Base-by-base conservation (phyloP, 352 stramenopile species). In the Phytophthora agathidicida region DNA sequence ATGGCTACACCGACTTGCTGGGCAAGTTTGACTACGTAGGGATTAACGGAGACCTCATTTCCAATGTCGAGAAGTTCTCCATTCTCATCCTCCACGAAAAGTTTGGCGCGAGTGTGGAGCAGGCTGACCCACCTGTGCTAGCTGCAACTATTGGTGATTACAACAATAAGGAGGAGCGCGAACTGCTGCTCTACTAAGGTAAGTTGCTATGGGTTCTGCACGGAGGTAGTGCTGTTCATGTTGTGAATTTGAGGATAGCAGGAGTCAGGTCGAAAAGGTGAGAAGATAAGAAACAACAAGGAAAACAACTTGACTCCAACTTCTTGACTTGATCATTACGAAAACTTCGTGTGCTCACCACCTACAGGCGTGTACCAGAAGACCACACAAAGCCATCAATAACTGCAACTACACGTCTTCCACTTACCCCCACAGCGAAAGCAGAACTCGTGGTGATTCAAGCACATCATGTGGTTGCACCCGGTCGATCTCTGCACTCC, bases 41-140 rank as follows among this genome's bases (percentile, higher is more conserved):
- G 1, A 77, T 83, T 44, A 89, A 89, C 28, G 79, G 71, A 43
- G 65, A 83, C 84, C 77, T 83, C 80, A 98, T 75, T 97, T 98
- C 85, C 75, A 98, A 32, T 77, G 74, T 88, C 23, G 55, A 80
- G 36, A 75, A 72, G 48, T 78, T 85, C 35, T 77, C 77, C 7
- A 64, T 88, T 8, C 62, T 88, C 0, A 57, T 85, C 26, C 73
- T 70, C 7, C 77, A 88, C 50, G 62, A 75, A 8, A 60, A 64
- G 17, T 73, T 77, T 5, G 78, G 78, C 16, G 69, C 73, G 6
- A 68, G 31, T 0, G 76, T 86, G 53, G 52, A 78, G 35, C 78
- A 86, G 42, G 52, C 70, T 13, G 35, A 65, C 1, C 78, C 78
- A 10, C 78, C 78, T 0, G 71, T 82, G 23, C 49, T 86, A 30